phyloP scores from a whole-genome alignment of 1,284 basidiomycete genomes.

The Cryptococcus maquisensis region DNA sequence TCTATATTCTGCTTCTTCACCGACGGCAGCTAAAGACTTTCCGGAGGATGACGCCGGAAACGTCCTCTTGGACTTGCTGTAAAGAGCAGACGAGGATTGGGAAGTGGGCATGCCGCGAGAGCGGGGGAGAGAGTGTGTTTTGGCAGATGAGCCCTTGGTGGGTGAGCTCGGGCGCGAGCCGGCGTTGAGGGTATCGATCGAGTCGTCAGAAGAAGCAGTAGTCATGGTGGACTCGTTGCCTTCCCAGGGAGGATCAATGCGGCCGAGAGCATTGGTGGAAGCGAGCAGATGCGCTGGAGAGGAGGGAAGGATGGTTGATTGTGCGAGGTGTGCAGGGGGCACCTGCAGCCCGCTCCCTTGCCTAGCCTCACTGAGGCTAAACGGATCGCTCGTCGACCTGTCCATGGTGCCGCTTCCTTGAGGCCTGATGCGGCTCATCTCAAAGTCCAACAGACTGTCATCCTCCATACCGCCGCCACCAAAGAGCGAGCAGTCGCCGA shows the following conservation, averaged over 20 bases:
- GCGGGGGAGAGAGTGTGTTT: background rate
- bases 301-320: conserved; percentile 16
- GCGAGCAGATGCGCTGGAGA: conserved; percentile 21
- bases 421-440: conserved; percentile 9
- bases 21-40: conserved; percentile 21
- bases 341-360: no score
- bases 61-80: conserved; percentile 11
- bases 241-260: conserved; percentile 12
- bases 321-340: conserved; percentile 3
- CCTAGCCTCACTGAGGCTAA: background rate
- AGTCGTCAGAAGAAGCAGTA: background rate
- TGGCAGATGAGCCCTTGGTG: background rate
- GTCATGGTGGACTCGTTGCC: conserved; percentile 1
- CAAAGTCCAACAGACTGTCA: conserved; percentile 11
- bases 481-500: conserved; percentile 13
- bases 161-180: background rate
- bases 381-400: background rate
- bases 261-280: conserved; percentile 11
- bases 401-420: background rate
- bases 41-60: conserved; percentile 30
- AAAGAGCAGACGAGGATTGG: background rate
- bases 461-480: conserved; percentile 9
- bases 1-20: conserved; percentile 5
- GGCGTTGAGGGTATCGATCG: background rate
- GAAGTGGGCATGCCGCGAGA: conserved; percentile 3